Evolutionary conservation across 225 moss, liverwort and hornwort species (phyloP).

Genomic region (Marchantia paleacea): DNA sequence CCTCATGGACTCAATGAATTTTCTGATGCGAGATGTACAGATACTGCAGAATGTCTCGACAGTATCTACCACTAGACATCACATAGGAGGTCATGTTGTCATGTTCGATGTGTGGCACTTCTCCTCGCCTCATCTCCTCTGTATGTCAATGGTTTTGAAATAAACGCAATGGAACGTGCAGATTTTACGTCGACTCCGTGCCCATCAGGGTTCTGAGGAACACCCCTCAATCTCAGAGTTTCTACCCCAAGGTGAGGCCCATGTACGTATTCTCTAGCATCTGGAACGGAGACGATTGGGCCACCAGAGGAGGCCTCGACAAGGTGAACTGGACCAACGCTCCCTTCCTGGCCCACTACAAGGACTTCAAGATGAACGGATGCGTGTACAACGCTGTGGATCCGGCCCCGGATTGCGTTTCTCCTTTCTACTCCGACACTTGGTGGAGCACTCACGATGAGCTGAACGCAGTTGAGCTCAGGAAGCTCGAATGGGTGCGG

Average conservation of each 20-base stretch:
- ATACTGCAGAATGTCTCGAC: too few species aligned
- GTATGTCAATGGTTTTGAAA: not conserved
- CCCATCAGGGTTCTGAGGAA: conserved; percentile 42
- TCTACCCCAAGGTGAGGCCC: conserved; percentile 31
- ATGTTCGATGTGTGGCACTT: too few species aligned
- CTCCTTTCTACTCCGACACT: conserved; percentile 31
- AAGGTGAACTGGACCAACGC: conserved; percentile 44
- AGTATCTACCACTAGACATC: too few species aligned
- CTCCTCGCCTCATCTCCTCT: too few species aligned
- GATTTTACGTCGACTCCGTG: conserved; percentile 45
- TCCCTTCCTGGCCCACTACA: conserved; percentile 38
- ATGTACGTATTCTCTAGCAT: conserved; percentile 46
- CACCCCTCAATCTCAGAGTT: conserved; percentile 9
- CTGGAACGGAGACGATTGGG: conserved; percentile 57
- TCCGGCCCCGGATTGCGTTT: conserved; percentile 28
- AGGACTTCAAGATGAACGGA: conserved; percentile 41
- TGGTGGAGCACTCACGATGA: conserved; percentile 48
- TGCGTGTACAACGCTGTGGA: conserved; percentile 37
- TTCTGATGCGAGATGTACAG: too few species aligned
- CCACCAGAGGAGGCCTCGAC: conserved; percentile 42
- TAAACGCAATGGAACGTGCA: conserved; percentile 6
- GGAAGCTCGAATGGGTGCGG: conserved; percentile 43
- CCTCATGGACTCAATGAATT: too few species aligned
- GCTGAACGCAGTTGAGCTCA: conserved; percentile 28
- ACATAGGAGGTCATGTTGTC: too few species aligned